Conservation (phyloP, 495 filamentous ascomycete genomes). For the Talaromyces nanjingensis region DNA sequence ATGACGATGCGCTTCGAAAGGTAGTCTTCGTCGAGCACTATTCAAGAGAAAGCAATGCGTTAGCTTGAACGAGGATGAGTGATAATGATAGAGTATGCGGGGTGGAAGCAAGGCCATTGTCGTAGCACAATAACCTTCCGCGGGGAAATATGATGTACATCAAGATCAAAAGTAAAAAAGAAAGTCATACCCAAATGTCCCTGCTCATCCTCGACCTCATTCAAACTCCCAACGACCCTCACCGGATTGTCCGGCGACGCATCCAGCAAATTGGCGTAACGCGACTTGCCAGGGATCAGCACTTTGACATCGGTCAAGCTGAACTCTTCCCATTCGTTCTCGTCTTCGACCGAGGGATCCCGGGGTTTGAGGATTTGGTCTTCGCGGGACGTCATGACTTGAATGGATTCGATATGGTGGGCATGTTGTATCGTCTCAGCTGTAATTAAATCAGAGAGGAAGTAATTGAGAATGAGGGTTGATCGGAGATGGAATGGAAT, state of each 20-base stretch:
- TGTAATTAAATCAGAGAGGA: background rate
- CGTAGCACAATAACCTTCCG: background rate
- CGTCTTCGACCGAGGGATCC: constrained; percentile 44
- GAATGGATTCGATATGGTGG: constrained; percentile 7
- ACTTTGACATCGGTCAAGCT: constrained; percentile 46
- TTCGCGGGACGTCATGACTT: constrained; percentile 46
- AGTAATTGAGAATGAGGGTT: background rate
- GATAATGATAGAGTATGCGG: background rate
- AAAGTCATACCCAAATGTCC: constrained; percentile 29
- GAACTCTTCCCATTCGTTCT: constrained; percentile 57
- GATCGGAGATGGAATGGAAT: background rate
- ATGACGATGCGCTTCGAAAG: constrained; percentile 55
- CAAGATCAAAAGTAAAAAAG: background rate
- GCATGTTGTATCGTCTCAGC: constrained; percentile 21
- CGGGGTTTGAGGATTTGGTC: constrained; percentile 47
- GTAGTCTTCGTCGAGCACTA: constrained; percentile 41
- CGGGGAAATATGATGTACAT: background rate
- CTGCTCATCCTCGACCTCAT: constrained; percentile 39
- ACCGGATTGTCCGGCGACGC: constrained; percentile 47
- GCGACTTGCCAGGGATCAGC: constrained; percentile 39
- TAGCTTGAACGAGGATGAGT: constrained; percentile 15
- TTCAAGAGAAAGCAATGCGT: constrained; percentile 10
- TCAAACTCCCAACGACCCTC: constrained; percentile 46
- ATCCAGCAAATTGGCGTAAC: constrained; percentile 45
- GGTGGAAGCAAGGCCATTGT: background rate